Conservation (phyloP, 2,329 filamentous ascomycete species). For the Pyrenochaeta sp. region DNA sequence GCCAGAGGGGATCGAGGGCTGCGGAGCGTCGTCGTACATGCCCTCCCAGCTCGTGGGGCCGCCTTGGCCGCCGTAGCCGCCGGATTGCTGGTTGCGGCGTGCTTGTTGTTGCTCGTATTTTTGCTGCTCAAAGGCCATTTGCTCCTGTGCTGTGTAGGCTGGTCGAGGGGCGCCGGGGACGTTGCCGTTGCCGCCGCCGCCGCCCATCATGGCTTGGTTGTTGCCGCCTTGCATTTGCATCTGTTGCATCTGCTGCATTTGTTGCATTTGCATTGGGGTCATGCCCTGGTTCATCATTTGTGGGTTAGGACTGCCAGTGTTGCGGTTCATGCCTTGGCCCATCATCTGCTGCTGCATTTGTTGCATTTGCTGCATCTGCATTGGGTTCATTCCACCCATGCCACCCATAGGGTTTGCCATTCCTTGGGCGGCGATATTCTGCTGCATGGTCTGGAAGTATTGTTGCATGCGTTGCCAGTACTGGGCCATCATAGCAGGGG, state of each 20-base stretch:
- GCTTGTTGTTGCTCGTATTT: constrained; percentile 77
- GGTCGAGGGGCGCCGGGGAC: constrained; percentile 49
- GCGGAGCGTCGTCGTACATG: constrained; percentile 96
- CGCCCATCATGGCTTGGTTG: constrained; percentile 32
- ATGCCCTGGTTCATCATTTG: constrained; percentile 58
- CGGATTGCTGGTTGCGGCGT: constrained; percentile 58
- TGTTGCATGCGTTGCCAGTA: constrained; percentile 99
- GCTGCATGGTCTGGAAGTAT: constrained; percentile 94
- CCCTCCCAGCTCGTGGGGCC: constrained; percentile 92
- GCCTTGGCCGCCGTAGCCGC: constrained; percentile 60
- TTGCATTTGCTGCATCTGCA: constrained; percentile 52
- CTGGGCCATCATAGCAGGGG: constrained; percentile 95
- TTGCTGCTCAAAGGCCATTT: constrained; percentile 77
- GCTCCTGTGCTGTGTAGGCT: constrained; percentile 73
- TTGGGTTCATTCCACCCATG: constrained; percentile 68
- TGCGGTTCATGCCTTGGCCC: constrained; percentile 35
- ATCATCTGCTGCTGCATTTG: constrained; percentile 50
- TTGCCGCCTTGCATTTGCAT: constrained; percentile 54
- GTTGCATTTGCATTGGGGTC: constrained; percentile 73
- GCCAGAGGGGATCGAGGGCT: constrained; percentile 70
- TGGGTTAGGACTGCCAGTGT: constrained; percentile 41
- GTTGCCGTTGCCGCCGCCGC: constrained; percentile 32
- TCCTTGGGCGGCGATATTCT: constrained; percentile 72
- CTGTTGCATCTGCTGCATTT: constrained; percentile 73
- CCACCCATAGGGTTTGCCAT: constrained; percentile 52